Percentiles rank a stretch among this genome's conserved stretches.
These are phyloP conservation scores for Theobroma cacao DNA, from an alignment of 345 rosid species.

Conservation along the genomic window DNA sequence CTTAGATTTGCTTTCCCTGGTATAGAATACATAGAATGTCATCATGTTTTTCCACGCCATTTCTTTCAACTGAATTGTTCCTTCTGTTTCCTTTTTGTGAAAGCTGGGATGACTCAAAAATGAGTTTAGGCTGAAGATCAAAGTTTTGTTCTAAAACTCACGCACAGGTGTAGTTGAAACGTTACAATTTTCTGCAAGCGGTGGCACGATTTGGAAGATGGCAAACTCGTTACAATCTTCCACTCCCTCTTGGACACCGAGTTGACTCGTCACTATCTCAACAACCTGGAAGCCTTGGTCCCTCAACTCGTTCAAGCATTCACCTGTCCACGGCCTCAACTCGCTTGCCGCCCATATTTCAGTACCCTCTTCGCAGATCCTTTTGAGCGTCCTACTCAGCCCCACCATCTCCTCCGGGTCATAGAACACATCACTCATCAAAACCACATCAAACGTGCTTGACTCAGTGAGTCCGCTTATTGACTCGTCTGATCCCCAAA, in stretches of 20 bases:
- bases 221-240: not conserved
- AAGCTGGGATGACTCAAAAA: not conserved
- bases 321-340: slow-evolving; percentile 26
- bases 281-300: slow-evolving; percentile 25
- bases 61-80: not conserved
- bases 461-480: not conserved
- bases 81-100: not conserved
- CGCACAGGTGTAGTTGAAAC: not conserved
- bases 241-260: not conserved
- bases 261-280: slow-evolving; percentile 18
- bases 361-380: slow-evolving; percentile 10
- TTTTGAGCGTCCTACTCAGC: slow-evolving; percentile 29
- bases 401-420: slow-evolving; percentile 23
- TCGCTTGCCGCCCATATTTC: slow-evolving; percentile 25
- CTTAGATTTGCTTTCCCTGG: not conserved
- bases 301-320: slow-evolving; percentile 29
- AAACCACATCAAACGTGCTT: slow-evolving; percentile 24
- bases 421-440: slow-evolving; percentile 42
- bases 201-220: slow-evolving; percentile 5
- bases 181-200: not conserved
- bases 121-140: not conserved
- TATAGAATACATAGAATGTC: not conserved
- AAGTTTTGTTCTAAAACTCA: not conserved
- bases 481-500: slow-evolving; percentile 31
- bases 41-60: not conserved